Conservation (phyloP, 225 moss, liverwort and hornwort genomes). For the Neckera pumila region DNA sequence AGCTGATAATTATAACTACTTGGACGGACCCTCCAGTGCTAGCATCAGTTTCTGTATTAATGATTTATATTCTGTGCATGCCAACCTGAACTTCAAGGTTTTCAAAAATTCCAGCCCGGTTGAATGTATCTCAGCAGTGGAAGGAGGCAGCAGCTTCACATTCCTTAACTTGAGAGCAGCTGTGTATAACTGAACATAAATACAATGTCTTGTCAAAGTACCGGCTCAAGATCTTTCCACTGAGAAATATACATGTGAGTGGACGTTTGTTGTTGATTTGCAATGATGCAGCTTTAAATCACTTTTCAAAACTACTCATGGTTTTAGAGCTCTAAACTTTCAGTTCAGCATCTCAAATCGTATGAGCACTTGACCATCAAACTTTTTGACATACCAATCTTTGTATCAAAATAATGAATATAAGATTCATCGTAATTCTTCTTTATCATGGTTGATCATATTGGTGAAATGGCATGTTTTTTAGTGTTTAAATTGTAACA, state of each 20-base stretch:
- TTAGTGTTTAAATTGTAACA: too few relatives aligned
- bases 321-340: neutral
- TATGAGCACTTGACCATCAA: neutral
- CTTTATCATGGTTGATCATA: too few relatives aligned
- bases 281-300: neutral
- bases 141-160: neutral
- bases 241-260: neutral
- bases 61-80: neutral
- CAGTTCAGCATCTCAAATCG: neutral
- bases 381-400: neutral
- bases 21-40: neutral
- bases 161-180: neutral
- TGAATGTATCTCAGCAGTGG: neutral
- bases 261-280: neutral
- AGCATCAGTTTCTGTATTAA: neutral
- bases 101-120: neutral
- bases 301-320: neutral
- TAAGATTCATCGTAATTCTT: neutral
- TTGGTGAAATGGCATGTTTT: neutral
- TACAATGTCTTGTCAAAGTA: neutral
- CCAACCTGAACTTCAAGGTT: neutral
- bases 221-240: neutral
- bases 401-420: neutral
- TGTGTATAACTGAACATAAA: neutral
- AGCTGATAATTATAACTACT: neutral